phyloP scores from a whole-genome alignment of 495 filamentous ascomycete species.

The Achaetomiella virescens region DNA sequence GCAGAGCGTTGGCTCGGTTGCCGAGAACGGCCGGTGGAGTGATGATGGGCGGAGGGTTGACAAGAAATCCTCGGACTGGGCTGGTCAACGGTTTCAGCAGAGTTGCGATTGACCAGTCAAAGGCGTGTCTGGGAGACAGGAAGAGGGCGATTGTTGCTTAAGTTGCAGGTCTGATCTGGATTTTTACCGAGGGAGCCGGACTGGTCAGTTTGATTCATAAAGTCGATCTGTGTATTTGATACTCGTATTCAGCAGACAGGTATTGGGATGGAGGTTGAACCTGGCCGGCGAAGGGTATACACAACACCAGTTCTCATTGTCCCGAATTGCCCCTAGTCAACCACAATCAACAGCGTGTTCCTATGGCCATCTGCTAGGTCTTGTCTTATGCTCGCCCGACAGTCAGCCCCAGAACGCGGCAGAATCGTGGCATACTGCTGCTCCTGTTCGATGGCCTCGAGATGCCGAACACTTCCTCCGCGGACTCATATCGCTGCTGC shows the following conservation, averaged over 20 bases:
- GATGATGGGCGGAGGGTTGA: conserved; percentile 29
- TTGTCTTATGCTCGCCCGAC: too few relatives aligned
- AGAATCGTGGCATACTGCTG: too few relatives aligned
- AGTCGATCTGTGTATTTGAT: too few relatives aligned
- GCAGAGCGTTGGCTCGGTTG: conserved; percentile 21
- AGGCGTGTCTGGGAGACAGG: neutral
- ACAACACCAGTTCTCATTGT: too few relatives aligned
- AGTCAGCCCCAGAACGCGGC: too few relatives aligned
- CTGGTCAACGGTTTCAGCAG: conserved; percentile 34
- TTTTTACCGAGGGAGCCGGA: neutral
- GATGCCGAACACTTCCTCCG: neutral
- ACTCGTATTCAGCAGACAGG: too few relatives aligned
- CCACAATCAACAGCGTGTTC: too few relatives aligned
- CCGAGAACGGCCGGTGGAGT: conserved; percentile 27
- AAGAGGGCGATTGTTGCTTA: neutral
- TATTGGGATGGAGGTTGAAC: too few relatives aligned
- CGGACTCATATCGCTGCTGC: neutral
- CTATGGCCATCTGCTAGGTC: too few relatives aligned
- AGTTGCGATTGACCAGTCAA: neutral
- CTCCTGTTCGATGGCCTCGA: neutral
- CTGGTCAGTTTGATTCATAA: too few relatives aligned
- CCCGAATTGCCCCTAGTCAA: too few relatives aligned
- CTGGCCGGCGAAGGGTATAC: too few relatives aligned
- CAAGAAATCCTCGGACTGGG: conserved; percentile 29
- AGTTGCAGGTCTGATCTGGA: neutral